A percentile compares a stretch with the other conserved stretches of the same genome.
phyloP scores from a whole-genome alignment of 129 eudicot species.

The Sambucus nigra region DNA sequence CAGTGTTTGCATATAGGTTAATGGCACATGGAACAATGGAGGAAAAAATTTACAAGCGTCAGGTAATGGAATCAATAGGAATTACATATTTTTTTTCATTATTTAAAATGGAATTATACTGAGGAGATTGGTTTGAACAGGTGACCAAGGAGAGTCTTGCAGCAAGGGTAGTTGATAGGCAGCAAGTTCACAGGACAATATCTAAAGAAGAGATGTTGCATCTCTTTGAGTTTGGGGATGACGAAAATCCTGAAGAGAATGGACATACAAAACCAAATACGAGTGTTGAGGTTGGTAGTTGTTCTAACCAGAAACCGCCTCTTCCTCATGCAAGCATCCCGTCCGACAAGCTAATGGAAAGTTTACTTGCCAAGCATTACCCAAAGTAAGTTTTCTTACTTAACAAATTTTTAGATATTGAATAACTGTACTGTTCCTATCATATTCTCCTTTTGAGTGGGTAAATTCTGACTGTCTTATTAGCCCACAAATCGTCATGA shows the following conservation, averaged over 20 bases:
- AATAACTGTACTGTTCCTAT: background rate
- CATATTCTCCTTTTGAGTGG: background rate
- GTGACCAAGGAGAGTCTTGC: constrained; percentile 95
- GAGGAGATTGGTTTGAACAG: constrained; percentile 20
- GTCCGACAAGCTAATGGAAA: constrained; percentile 63
- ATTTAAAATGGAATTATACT: background rate
- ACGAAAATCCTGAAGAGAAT: constrained; percentile 46
- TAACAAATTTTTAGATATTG: too few species aligned
- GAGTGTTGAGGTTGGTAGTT: constrained; percentile 22
- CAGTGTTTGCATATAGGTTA: constrained; percentile 89
- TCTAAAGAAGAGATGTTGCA: constrained; percentile 96
- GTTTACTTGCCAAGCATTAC: constrained; percentile 51
- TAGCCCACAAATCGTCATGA: too few species aligned
- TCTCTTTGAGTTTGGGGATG: constrained; percentile 86
- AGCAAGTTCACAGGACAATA: constrained; percentile 90
- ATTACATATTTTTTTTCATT: background rate
- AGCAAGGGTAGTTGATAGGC: constrained; percentile 97
- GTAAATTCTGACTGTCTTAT: too few species aligned
- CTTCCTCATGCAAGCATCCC: constrained; percentile 33
- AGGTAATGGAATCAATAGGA: constrained; percentile 36
- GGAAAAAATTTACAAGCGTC: constrained; percentile 95
- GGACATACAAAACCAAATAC: constrained; percentile 19
- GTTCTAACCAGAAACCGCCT: constrained; percentile 31
- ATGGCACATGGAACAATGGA: constrained; percentile 98
- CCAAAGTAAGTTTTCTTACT: constrained; percentile 45